phyloP scores from a whole-genome alignment of 179 eudicot species.

The Nepenthes alata region DNA sequence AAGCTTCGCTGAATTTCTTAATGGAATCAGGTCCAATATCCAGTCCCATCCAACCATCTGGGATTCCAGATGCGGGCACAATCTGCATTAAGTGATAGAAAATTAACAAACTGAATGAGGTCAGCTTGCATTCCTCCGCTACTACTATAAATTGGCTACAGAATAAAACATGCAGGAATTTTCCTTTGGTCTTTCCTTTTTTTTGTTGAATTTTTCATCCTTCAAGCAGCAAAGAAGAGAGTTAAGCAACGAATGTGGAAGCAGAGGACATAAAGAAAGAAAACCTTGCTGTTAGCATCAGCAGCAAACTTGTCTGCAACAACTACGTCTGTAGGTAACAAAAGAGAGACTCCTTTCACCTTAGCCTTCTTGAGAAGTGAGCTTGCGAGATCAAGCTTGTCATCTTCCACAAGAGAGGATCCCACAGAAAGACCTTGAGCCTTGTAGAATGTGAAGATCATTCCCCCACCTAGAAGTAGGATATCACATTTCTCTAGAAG shows the following conservation, averaged over 20 bases:
- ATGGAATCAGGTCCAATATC: slow-evolving; percentile 4
- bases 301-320: slow-evolving; percentile 85
- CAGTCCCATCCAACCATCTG: slow-evolving; percentile 5
- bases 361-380: slow-evolving; percentile 78
- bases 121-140: neutral
- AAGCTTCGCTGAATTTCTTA: neutral
- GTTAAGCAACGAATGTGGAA: too few species aligned
- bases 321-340: slow-evolving; percentile 78
- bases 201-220: too few species aligned
- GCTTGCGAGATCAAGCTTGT: slow-evolving; percentile 84
- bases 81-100: neutral
- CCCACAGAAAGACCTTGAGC: slow-evolving; percentile 86
- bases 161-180: neutral
- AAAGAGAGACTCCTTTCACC: slow-evolving; percentile 64
- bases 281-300: slow-evolving; percentile 87
- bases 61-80: slow-evolving; percentile 2
- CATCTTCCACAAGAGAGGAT: slow-evolving; percentile 76
- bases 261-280: neutral
- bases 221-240: too few species aligned
- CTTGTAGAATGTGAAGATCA: slow-evolving; percentile 89
- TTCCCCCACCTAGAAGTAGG: slow-evolving; percentile 81
- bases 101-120: neutral
- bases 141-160: neutral
- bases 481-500: slow-evolving; percentile 63
- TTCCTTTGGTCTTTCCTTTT: too few species aligned